Evolutionary conservation across 1,284 basidiomycete genomes (phyloP), one percentile per base, ranked within the genome.

Genomic region (Leccinum glutinopallens): DNA sequence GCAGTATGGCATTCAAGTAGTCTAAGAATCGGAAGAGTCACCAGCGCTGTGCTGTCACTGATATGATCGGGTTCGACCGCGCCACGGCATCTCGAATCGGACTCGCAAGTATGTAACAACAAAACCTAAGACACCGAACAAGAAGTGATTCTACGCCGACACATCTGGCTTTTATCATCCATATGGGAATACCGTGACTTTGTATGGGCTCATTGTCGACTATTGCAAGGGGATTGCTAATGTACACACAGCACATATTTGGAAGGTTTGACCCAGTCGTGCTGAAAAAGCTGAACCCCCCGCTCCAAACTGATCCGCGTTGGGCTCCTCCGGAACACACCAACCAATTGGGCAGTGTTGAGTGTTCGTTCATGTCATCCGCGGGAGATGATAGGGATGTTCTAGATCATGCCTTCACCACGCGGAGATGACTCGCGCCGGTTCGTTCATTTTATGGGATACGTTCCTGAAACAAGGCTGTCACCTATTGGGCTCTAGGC

Each of bases 111-210:
- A 59, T 32, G 61, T 67, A 63, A 63, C 35, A 51, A 15, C 35
- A 51, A 12, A 59, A 67, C 65, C 22, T 7, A 51, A 51, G 46
- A 19, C 29, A 29, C 19, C 19, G 46, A 49, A 49, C 46, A 2
- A 51, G 19, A 22, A 22, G 19, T 49, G 19, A 19, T 51, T 15
- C 49, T 19, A 22, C 49, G 49, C 13, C 49, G 22, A 51, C 49
- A 25, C 49, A 25, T 51, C 13, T 51, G 39, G 13, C 51, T 51
- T 46, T 32, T 22, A 64, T 41, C 65, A 25, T 64, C n/a, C 19
- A 29, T 69, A 71, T 65, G 69, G 68, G 33, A 61, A 67, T 60
- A 65, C 37, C 15, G 46, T 49, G 43, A 59, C 43, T 39, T 37
- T 62, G 37, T 62, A 56, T 58, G 39, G 22, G 22, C 53, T 59